A percentile compares a stretch with the other conserved stretches of the same genome.
phyloP scores from a whole-genome alignment of 1,284 basidiomycete species.

The Stereum hirsutum region DNA sequence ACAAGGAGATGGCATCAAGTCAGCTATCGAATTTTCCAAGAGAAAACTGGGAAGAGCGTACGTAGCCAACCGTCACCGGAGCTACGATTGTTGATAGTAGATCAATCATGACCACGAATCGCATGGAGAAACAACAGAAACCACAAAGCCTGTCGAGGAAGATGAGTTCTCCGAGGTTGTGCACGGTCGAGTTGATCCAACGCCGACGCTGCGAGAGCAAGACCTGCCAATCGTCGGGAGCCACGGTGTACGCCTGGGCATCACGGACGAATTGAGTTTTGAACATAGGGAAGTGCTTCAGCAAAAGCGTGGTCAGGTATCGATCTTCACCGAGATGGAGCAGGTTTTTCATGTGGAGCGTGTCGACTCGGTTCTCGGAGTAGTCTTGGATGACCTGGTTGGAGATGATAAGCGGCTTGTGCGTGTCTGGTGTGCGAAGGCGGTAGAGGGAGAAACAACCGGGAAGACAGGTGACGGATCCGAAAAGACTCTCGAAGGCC shows the following conservation, averaged over 20 bases:
- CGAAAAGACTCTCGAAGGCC: slow-evolving; percentile 95
- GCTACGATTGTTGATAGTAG: slow-evolving; percentile 80
- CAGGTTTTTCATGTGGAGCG: slow-evolving; percentile 95
- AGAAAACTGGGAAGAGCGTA: slow-evolving; percentile 32
- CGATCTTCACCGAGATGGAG: slow-evolving; percentile 98
- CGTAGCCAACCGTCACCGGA: slow-evolving; percentile 91
- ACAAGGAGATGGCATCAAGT: slow-evolving; percentile 8
- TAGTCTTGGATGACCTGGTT: slow-evolving; percentile 90
- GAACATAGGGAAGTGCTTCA: slow-evolving; percentile 89
- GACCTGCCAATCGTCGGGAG: slow-evolving; percentile 90
- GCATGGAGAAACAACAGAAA: slow-evolving; percentile 98
- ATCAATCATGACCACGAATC: slow-evolving; percentile 96
- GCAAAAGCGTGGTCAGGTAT: slow-evolving; percentile 89
- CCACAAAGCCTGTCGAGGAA: slow-evolving; percentile 92
- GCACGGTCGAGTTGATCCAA: slow-evolving; percentile 99
- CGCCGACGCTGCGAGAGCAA: slow-evolving; percentile 95
- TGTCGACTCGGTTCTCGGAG: slow-evolving; percentile 94
- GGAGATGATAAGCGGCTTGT: slow-evolving; percentile 83
- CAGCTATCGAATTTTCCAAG: too few species aligned
- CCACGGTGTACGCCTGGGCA: slow-evolving; percentile 87
- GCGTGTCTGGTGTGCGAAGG: slow-evolving; percentile 86
- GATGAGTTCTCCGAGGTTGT: slow-evolving; percentile 91
- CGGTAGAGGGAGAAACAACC: slow-evolving; percentile 97
- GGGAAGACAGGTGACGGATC: slow-evolving; percentile 96
- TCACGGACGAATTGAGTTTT: slow-evolving; percentile 95